Evolutionary conservation across 2,329 filamentous ascomycete genomes (phyloP).

Genomic region (Nemania sp.): DNA sequence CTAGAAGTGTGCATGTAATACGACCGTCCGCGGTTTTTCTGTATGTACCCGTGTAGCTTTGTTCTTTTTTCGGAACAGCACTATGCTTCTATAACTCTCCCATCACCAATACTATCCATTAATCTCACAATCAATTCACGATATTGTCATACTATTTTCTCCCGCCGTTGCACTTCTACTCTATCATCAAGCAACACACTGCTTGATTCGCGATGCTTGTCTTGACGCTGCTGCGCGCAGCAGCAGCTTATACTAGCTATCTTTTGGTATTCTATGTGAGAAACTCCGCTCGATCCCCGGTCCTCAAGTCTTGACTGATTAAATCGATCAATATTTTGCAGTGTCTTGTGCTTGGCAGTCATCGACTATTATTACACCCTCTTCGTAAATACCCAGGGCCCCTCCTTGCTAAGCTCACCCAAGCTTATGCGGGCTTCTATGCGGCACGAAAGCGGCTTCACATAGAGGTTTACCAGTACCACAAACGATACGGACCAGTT

Average conservation of each 20-base stretch:
- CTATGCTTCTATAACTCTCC: too few species aligned
- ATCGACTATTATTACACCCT: neutral
- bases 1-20: too few species aligned
- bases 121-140: too few species aligned
- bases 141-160: too few species aligned
- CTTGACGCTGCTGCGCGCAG: neutral
- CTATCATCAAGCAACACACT: too few species aligned
- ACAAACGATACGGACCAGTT: conserved; percentile 5
- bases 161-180: too few species aligned
- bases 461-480: neutral
- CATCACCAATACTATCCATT: too few species aligned
- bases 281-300: neutral
- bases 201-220: neutral
- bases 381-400: conserved; percentile 1
- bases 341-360: too few species aligned
- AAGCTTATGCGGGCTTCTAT: neutral
- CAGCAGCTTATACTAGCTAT: neutral
- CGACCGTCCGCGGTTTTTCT: too few species aligned
- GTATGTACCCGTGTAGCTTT: too few species aligned
- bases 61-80: too few species aligned
- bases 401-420: neutral
- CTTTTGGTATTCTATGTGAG: neutral
- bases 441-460: neutral
- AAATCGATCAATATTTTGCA: neutral
- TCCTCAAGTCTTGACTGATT: neutral